Percentiles rank a stretch among this genome's conserved stretches.
Evolutionary conservation across 306 rosid species (phyloP).

Genomic region (cucumber (Cucumis sativus)): DNA sequence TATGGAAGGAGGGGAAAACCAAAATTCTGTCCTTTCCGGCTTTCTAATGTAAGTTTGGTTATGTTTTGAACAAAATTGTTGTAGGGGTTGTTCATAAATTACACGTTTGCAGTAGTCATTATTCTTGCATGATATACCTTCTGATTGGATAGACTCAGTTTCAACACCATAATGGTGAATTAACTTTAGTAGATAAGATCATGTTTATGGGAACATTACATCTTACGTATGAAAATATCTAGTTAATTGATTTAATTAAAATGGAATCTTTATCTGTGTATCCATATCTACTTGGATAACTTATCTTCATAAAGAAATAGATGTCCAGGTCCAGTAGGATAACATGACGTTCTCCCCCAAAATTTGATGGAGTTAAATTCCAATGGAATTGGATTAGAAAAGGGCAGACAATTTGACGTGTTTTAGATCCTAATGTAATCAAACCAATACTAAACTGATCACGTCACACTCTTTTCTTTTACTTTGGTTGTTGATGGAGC

Average conservation of each 20-base stretch:
- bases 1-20: constrained; percentile 99
- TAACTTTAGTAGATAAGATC: background rate
- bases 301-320: background rate
- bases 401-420: background rate
- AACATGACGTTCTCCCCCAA: background rate
- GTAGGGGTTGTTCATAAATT: background rate
- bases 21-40: constrained; percentile 91
- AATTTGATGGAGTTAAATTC: background rate
- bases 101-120: background rate
- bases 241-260: background rate
- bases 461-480: background rate
- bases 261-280: background rate
- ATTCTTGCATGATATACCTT: background rate
- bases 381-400: background rate
- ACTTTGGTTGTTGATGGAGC: background rate
- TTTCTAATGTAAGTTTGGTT: constrained; percentile 73
- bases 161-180: background rate
- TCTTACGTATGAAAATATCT: background rate
- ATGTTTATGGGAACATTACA: background rate
- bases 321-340: background rate
- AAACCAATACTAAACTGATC: background rate
- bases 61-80: background rate
- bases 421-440: background rate
- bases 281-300: background rate
- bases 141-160: background rate